Evolutionary conservation across 2,329 filamentous ascomycete genomes (phyloP).

Genomic region (Pyricularia pennisetigena): DNA sequence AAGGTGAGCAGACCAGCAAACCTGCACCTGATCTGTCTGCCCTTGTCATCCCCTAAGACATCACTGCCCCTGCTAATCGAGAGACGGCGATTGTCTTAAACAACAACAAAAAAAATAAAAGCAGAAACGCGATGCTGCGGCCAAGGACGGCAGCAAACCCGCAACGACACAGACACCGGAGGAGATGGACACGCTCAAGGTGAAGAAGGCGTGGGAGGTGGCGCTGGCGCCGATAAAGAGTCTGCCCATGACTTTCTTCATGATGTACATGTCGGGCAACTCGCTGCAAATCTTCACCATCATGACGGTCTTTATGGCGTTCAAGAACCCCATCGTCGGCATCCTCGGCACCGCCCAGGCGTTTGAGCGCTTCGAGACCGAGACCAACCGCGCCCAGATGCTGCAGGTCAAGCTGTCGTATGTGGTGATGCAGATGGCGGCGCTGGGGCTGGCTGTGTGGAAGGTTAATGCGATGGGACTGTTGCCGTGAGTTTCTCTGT

Average conservation of each 20-base stretch:
- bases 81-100: not conserved
- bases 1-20: constrained; percentile 35
- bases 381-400: constrained; percentile 63
- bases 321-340: constrained; percentile 89
- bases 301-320: constrained; percentile 99
- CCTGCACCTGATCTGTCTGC: not conserved
- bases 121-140: constrained; percentile 34
- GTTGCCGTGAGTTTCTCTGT: constrained; percentile 57
- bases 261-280: constrained; percentile 99
- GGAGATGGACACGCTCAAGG: constrained; percentile 90
- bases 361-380: constrained; percentile 86
- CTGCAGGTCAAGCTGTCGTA: constrained; percentile 81
- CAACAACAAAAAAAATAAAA: not conserved
- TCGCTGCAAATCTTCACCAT: constrained; percentile 98
- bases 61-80: not conserved
- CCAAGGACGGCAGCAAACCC: constrained; percentile 35
- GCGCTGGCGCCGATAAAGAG: constrained; percentile 88
- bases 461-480: constrained; percentile 96
- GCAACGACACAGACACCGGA: constrained; percentile 52
- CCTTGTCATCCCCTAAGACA: not conserved
- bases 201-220: constrained; percentile 98
- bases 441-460: constrained; percentile 81
- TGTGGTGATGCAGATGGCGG: constrained; percentile 74
- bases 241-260: constrained; percentile 95
- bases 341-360: constrained; percentile 73